These are phyloP conservation scores for Suhomyces xylopsoci DNA, from an alignment of 805 yeast genomes.

Conservation along the genomic window DNA sequence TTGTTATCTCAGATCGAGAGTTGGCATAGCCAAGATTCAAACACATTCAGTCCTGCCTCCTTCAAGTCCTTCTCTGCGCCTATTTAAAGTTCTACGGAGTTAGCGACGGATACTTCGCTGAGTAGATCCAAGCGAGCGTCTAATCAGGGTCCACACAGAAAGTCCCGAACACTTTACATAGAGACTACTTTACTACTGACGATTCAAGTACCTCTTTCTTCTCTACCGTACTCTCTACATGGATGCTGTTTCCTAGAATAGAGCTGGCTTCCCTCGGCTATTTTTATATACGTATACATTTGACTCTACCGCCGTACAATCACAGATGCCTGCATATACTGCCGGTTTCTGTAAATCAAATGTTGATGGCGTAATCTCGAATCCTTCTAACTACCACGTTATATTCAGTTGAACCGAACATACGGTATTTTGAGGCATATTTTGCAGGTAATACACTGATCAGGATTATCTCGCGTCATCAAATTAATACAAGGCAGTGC, in stretches of 20 bases:
- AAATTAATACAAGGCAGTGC: neutral
- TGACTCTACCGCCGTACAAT: neutral
- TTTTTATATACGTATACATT: neutral
- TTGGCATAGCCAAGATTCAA: neutral
- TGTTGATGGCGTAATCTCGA: conserved; percentile 2
- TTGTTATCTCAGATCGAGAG: neutral
- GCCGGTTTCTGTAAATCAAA: neutral
- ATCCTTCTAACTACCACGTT: neutral
- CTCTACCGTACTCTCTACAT: neutral
- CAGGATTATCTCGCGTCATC: neutral
- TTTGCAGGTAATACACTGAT: neutral
- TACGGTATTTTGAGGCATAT: neutral
- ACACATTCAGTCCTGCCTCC: too few species aligned
- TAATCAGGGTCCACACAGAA: neutral
- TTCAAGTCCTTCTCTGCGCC: neutral
- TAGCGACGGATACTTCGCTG: neutral
- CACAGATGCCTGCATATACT: neutral
- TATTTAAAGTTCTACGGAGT: neutral
- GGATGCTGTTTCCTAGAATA: neutral
- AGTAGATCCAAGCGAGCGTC: neutral
- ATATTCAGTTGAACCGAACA: neutral
- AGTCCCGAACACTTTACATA: neutral
- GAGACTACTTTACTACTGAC: neutral
- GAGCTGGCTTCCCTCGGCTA: neutral
- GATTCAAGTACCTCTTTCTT: neutral